These are phyloP conservation scores for Pestalotiopsis sp. DNA, from an alignment of 2,329 filamentous ascomycete genomes.

Conservation along the genomic window DNA sequence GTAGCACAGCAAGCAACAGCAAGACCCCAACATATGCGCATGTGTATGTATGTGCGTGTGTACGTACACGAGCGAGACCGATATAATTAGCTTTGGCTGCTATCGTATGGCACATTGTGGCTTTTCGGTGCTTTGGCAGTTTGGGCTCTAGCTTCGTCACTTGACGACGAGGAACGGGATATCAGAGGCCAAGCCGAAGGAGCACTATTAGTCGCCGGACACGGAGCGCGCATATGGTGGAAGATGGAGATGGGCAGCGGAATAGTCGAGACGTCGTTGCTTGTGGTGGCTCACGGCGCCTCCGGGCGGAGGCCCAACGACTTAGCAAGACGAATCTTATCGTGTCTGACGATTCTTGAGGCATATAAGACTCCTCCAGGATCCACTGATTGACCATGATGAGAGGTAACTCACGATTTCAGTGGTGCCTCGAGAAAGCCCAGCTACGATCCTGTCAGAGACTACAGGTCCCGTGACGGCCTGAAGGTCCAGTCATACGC, in stretches of 20 bases:
- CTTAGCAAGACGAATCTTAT: constrained; percentile 6
- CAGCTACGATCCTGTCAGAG: background rate
- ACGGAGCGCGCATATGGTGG: background rate
- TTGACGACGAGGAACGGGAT: constrained; percentile 22
- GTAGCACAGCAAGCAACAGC: constrained; percentile 20
- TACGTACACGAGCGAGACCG: constrained; percentile 28
- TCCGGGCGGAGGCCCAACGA: background rate
- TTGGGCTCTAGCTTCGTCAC: constrained; percentile 24
- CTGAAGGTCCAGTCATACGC: constrained; percentile 4
- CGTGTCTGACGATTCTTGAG: constrained; percentile 1
- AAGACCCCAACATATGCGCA: constrained; percentile 20
- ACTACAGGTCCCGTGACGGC: background rate
- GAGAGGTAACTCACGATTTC: background rate
- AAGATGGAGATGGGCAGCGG: too few relatives aligned
- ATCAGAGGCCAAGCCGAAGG: constrained; percentile 12
- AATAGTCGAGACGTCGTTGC: too few relatives aligned
- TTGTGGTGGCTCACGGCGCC: background rate
- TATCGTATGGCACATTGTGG: constrained; percentile 16
- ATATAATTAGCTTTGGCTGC: constrained; percentile 40
- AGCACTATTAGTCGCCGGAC: background rate
- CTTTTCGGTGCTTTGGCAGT: constrained; percentile 11
- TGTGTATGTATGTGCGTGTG: background rate
- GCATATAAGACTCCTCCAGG: constrained; percentile 13
- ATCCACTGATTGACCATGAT: constrained; percentile 7
- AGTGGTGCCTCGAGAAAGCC: constrained; percentile 2